phyloP scores from a whole-genome alignment of 768 basidiomycete species.

The Rubroboletus satanas region DNA sequence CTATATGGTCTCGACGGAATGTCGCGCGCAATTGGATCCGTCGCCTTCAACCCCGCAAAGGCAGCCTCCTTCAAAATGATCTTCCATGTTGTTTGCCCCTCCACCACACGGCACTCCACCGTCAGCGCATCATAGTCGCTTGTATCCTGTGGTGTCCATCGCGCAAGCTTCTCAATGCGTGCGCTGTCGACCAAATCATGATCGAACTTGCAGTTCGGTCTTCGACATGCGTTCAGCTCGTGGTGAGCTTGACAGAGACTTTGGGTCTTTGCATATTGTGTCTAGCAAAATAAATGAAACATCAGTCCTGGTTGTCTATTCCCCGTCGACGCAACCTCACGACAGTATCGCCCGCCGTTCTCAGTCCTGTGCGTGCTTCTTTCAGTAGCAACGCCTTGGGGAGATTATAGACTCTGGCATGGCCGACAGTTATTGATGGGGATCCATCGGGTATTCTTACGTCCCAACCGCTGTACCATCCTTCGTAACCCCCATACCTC shows the following conservation, averaged over 20 bases:
- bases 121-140: slow-evolving; percentile 11
- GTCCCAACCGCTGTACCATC: slow-evolving; percentile 9
- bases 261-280: slow-evolving; percentile 9
- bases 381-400: slow-evolving; percentile 7
- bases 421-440: neutral
- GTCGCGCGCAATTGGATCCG: slow-evolving; percentile 4
- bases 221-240: slow-evolving; percentile 3
- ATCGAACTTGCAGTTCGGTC: slow-evolving; percentile 15
- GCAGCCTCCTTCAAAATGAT: slow-evolving; percentile 13
- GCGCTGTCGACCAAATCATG: slow-evolving; percentile 15
- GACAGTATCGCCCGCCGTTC: slow-evolving; percentile 2
- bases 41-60: slow-evolving; percentile 7
- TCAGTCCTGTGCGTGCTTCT: slow-evolving; percentile 8
- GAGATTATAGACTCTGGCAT: slow-evolving; percentile 1
- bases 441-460: neutral
- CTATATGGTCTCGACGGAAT: slow-evolving; percentile 14
- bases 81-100: slow-evolving; percentile 10
- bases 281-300: neutral
- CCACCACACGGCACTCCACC: slow-evolving; percentile 14
- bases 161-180: slow-evolving; percentile 13
- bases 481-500: slow-evolving; percentile 12
- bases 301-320: neutral
- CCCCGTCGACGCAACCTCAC: neutral
- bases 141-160: neutral
- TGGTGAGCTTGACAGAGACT: slow-evolving; percentile 16